Evolutionary conservation across 2,329 filamentous ascomycete genomes (phyloP).

Genomic region (Cercospora canescens): DNA sequence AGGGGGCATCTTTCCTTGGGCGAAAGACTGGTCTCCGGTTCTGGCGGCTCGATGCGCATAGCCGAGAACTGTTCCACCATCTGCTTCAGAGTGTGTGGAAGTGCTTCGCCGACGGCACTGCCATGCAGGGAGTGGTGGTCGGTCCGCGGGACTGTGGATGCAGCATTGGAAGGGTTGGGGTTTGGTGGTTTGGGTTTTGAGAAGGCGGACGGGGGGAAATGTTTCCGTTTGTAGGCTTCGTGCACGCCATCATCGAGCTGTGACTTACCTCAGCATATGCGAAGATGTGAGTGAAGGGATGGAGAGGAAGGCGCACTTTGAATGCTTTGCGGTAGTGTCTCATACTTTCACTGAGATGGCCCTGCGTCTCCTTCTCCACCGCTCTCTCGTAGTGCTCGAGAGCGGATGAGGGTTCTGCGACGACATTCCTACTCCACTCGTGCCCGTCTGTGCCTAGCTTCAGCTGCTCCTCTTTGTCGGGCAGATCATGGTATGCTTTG

Average conservation of each 20-base stretch:
- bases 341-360: constrained; percentile 85
- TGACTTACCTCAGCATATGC: constrained; percentile 34
- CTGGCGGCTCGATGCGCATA: constrained; percentile 66
- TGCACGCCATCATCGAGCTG: constrained; percentile 85
- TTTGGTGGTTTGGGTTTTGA: constrained; percentile 49
- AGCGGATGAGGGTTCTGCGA: constrained; percentile 67
- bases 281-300: background rate
- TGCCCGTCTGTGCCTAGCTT: constrained; percentile 42
- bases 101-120: constrained; percentile 32
- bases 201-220: constrained; percentile 69
- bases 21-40: constrained; percentile 70
- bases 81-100: constrained; percentile 58
- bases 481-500: constrained; percentile 47
- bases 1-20: constrained; percentile 79
- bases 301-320: constrained; percentile 55
- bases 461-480: constrained; percentile 47
- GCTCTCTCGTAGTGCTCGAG: constrained; percentile 92
- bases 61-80: constrained; percentile 75
- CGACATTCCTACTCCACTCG: constrained; percentile 37
- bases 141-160: constrained; percentile 54
- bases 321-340: constrained; percentile 88
- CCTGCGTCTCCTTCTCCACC: constrained; percentile 82
- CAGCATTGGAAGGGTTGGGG: constrained; percentile 44
- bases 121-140: constrained; percentile 56
- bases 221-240: constrained; percentile 83